phyloP scores from a whole-genome alignment of 2,329 filamentous ascomycete species.

The Trematosphaeria pertusa region DNA sequence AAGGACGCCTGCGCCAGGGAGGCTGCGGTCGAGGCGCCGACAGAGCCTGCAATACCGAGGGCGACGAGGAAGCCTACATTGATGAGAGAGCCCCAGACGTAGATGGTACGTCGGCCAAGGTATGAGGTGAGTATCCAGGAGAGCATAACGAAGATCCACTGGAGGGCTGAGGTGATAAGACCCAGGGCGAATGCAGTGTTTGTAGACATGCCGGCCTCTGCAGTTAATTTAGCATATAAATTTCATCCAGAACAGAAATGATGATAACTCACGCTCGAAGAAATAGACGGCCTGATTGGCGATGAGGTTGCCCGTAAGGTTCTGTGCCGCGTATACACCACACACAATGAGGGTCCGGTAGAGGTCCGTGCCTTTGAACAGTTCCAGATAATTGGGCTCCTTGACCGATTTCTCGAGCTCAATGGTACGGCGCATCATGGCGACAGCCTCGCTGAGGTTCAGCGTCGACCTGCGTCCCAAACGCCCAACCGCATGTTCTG shows the following conservation, averaged over 20 bases:
- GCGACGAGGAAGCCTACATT: conserved; percentile 62
- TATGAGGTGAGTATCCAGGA: conserved; percentile 72
- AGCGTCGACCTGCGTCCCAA: conserved; percentile 55
- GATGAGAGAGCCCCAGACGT: conserved; percentile 65
- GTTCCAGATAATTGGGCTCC: conserved; percentile 58
- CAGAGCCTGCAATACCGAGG: conserved; percentile 66
- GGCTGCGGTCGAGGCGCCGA: conserved; percentile 50
- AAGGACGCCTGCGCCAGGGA: conserved; percentile 66
- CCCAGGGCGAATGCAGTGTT: conserved; percentile 67
- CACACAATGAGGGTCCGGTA: conserved; percentile 64
- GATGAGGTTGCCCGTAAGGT: conserved; percentile 68
- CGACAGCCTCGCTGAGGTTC: conserved; percentile 56
- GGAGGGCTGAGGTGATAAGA: conserved; percentile 70
- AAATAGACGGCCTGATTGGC: conserved; percentile 70
- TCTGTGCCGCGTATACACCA: conserved; percentile 65
- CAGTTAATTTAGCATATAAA: conserved; percentile 19
- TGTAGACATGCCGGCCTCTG: conserved; percentile 66
- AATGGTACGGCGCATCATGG: conserved; percentile 66
- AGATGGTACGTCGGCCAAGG: conserved; percentile 69
- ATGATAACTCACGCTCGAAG: conserved; percentile 58
- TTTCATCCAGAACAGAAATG: conserved; percentile 31
- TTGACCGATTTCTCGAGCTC: conserved; percentile 60
- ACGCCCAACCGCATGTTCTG: conserved; percentile 56
- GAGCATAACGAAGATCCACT: conserved; percentile 68
- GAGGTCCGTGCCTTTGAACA: conserved; percentile 63